Conservation (phyloP, 2,329 filamentous ascomycete species). For the Hypoxylon sp. region DNA sequence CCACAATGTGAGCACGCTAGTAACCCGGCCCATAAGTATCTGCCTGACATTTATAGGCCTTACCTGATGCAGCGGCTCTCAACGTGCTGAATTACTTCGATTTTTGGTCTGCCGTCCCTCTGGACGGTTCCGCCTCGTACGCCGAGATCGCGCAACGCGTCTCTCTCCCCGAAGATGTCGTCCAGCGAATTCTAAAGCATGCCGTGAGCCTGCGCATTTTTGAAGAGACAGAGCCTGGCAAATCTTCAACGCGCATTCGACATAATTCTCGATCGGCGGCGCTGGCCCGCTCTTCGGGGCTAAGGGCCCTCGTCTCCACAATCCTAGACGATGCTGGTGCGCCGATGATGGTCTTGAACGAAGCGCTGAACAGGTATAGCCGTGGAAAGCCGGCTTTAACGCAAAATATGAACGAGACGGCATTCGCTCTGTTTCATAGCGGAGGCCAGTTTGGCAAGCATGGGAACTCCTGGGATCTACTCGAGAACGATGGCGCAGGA, state of each 20-base stretch:
- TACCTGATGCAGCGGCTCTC: conserved; percentile 61
- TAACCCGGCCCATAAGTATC: background rate
- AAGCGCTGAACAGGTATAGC: conserved; percentile 54
- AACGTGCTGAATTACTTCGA: conserved; percentile 67
- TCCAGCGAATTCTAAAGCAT: conserved; percentile 58
- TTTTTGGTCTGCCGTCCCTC: conserved; percentile 66
- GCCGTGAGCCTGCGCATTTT: conserved; percentile 59
- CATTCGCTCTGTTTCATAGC: conserved; percentile 57
- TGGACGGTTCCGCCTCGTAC: conserved; percentile 62
- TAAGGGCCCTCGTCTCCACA: conserved; percentile 57
- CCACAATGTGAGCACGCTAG: conserved; percentile 55
- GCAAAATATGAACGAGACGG: conserved; percentile 56
- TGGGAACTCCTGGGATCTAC: conserved; percentile 57
- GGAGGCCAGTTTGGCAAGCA: conserved; percentile 53
- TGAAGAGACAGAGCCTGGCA: conserved; percentile 48
- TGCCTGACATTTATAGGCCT: conserved; percentile 52
- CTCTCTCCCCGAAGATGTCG: conserved; percentile 58
- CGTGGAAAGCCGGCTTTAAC: conserved; percentile 53
- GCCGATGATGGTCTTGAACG: conserved; percentile 55
- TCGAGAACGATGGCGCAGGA: conserved; percentile 60
- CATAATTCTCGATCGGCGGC: conserved; percentile 59
- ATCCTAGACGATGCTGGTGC: conserved; percentile 58
- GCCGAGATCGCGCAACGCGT: conserved; percentile 57
- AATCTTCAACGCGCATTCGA: conserved; percentile 50
- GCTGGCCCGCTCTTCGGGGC: conserved; percentile 53